Base-by-base conservation (phyloP, 176 grass and related monocot genomes). In the Oryza australiensis region DNA sequence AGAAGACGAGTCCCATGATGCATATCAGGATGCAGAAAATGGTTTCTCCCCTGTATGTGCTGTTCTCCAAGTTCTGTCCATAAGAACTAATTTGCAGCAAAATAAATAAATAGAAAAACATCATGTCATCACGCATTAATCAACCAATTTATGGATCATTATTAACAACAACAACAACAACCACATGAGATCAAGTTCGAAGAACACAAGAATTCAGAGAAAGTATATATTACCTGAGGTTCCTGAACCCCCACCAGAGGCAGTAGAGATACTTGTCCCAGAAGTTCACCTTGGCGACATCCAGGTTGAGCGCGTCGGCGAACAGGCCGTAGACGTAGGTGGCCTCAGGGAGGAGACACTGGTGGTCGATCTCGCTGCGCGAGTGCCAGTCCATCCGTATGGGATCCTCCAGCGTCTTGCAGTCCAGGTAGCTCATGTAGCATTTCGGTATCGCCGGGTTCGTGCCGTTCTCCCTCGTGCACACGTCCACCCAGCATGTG, bases 191-290 rank as follows among this genome's bases (percentile, higher is more conserved):
- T 55, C 33, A 60, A 66, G 5, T 9, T 0, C 41, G 5, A 49
- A 49, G 14, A 49, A 16, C 5, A 16, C 46, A 16, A 5, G 14
- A 49, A 49, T 49, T 49, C 46, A 65, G 35, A 70, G 7, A 40
- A 1, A 35, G 34, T 7, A 6, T 72, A 35, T 60, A 0, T 9
- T 48, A 97, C 95, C 92, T 98, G 60, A 98, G 49, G 81, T 94
- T 98, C 72, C 88, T 70, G 28, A 98, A 90, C 3, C 95, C 95
- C 90, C 92, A 98, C 95, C 95, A 98, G 71, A 98, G 92, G 86
- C 95, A 98, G 84, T 93, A 98, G 27, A 98, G 87, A 81, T 98
- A 98, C 84, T 98, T 98, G 15, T 98, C 88, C 29, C 88, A 18
- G 48, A 98, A 95, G 13, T 66, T 43, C 46, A 83, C 92, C 1